These are phyloP conservation scores for Zasmidium cellare DNA, from an alignment of 2,329 filamentous ascomycete species.

Conservation along the genomic window DNA sequence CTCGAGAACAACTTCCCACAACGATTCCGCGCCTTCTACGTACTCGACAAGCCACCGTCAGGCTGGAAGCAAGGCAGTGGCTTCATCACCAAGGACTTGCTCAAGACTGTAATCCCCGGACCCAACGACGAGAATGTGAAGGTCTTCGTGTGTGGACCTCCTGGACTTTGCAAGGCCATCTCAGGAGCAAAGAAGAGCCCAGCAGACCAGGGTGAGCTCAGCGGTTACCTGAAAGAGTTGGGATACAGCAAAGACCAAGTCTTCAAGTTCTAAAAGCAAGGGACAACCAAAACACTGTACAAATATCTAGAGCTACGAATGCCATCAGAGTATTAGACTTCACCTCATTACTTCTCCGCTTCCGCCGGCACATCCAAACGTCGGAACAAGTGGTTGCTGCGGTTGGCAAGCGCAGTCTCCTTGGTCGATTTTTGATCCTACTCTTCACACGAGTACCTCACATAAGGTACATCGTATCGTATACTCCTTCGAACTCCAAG, in stretches of 20 bases:
- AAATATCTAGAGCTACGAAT: conserved; percentile 10
- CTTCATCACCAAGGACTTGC: conserved; percentile 81
- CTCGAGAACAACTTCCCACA: conserved; percentile 95
- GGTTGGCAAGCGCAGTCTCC: too few relatives aligned
- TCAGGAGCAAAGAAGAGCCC: conserved; percentile 88
- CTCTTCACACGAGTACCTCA: too few relatives aligned
- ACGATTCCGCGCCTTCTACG: conserved; percentile 93
- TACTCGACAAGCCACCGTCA: conserved; percentile 80
- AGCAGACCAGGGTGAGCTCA: conserved; percentile 89
- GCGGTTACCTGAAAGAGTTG: conserved; percentile 77
- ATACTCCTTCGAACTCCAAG: too few relatives aligned
- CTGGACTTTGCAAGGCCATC: conserved; percentile 89
- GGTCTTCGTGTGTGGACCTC: conserved; percentile 93
- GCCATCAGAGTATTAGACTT: background rate
- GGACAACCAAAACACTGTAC: conserved; percentile 11
- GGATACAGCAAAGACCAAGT: conserved; percentile 88
- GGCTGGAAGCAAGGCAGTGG: conserved; percentile 76
- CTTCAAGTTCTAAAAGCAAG: conserved; percentile 79
- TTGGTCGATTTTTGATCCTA: too few relatives aligned
- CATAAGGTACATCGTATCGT: too few relatives aligned
- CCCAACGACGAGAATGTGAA: conserved; percentile 92
- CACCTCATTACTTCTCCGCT: too few relatives aligned
- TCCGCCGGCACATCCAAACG: too few relatives aligned
- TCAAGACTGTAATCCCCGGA: conserved; percentile 93
- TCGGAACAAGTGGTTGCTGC: too few relatives aligned